Evolutionary conservation across 768 basidiomycete genomes (phyloP), one percentile per base, ranked within the genome.

Genomic region (Lentinula raphanica): DNA sequence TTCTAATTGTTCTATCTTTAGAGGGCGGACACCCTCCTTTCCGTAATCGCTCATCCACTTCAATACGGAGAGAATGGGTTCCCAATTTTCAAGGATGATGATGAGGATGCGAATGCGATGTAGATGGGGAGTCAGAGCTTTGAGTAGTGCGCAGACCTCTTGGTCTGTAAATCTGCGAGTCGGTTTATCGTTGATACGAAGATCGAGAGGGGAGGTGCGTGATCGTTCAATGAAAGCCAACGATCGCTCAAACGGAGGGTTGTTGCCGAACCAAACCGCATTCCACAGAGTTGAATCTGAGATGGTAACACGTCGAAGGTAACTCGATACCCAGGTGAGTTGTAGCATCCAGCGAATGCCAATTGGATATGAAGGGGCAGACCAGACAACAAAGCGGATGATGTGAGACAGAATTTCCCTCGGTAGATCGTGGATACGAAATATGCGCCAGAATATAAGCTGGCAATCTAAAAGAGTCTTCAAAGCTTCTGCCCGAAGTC

Each of bases 221-320:
- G n/a, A n/a, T n/a, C n/a, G n/a, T n/a, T n/a, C n/a, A n/a, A n/a
- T n/a, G n/a, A n/a, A n/a, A n/a, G n/a, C n/a, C n/a, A n/a, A n/a
- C n/a, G n/a, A n/a, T n/a, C n/a, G n/a, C n/a, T n/a, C n/a, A n/a
- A n/a, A n/a, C n/a, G n/a, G n/a, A n/a, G n/a, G n/a, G n/a, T n/a
- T n/a, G n/a, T n/a, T n/a, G n/a, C n/a, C n/a, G 65, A 88, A 86
- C 80, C 80, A 85, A 56, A 90, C 76, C 17, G 82, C 80, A 62
- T 79, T 86, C 86, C 86, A 87, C 27, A 87, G 60, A 17, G 78
- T 81, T 1, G 75, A 64, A 62, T 86, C 81, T 21, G 67, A 67
- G 35, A 80, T 67, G 54, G 79, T 77, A 17, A 79, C 66, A 32
- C 67, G 68, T 54, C 86, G 76, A 85, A 85, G 85, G 39, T 70